Base-by-base conservation (phyloP, 2,329 filamentous ascomycete species). In the Scedosporium aurantiacum region DNA sequence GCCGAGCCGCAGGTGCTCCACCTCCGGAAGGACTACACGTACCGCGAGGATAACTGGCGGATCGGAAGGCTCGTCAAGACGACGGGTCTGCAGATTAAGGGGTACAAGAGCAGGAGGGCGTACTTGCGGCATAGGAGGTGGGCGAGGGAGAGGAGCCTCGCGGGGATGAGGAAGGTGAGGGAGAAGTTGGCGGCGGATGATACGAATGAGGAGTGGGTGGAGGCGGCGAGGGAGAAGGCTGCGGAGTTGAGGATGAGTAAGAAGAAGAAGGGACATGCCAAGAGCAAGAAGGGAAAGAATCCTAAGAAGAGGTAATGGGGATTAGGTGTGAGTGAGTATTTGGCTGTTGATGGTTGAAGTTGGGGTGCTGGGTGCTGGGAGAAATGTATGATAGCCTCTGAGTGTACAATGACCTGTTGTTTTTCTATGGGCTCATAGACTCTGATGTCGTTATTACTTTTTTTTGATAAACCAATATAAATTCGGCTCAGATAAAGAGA, bases 41-140 rank as follows among this genome's bases (percentile, higher is more conserved):
- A 85, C 71, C 76, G 78, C 59, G 82, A 85, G 73, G 80, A 82
- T 68, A 84, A 82, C 73, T 83, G 80, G 77, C 75, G 78, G 27
- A 81, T 85, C 57, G 82, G 82, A 12, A 76, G 78, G 8, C 73
- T 85, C 57, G 77, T 79, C 59, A 75, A 74, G 66, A 80, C 79
- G 64, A 81, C 79, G 68, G 76, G 77, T 21, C 74, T 78, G 61
- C 73, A 78, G 62, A 76, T 78, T 25, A 80, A 77, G 64, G 75
- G 78, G 61, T 78, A 79, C 68, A 73, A 76, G 23, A 79, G 80
- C 63, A 74, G 82, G 56, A 80, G 79, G 69, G 75, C 78, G 65
- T 76, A 73, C 68, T 74, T 82, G 68, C 71, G 79, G 52, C 71
- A 76, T 60, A 67, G 75, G 57, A 67, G 76, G 60, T 78, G 75